Evolutionary conservation across 192 early-diverging fungal genomes (phyloP).

Genomic region (Backusella liffmaniae): DNA sequence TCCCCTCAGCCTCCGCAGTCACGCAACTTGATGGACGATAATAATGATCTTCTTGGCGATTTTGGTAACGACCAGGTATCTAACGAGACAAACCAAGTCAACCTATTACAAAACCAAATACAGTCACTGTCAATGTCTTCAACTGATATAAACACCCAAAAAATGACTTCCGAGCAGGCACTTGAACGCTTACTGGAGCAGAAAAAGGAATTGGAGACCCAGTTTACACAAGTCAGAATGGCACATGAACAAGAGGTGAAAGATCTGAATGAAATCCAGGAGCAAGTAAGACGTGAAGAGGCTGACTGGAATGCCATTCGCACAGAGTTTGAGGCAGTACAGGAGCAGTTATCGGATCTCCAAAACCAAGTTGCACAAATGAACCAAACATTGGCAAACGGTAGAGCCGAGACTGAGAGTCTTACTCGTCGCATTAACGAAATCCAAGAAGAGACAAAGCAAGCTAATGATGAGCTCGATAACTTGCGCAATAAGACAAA

Average conservation of each 20-base stretch:
- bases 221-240: slow-evolving; percentile 54
- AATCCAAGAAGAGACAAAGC: slow-evolving; percentile 55
- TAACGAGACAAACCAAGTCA: slow-evolving; percentile 60
- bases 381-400: slow-evolving; percentile 39
- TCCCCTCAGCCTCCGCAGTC: background rate
- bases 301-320: slow-evolving; percentile 41
- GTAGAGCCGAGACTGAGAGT: slow-evolving; percentile 47
- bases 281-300: slow-evolving; percentile 42
- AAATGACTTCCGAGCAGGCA: slow-evolving; percentile 54
- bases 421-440: slow-evolving; percentile 44
- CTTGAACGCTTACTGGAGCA: slow-evolving; percentile 55
- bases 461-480: slow-evolving; percentile 52
- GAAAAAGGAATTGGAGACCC: slow-evolving; percentile 61
- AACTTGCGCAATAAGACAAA: slow-evolving; percentile 55
- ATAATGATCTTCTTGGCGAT: slow-evolving; percentile 36
- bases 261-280: slow-evolving; percentile 55
- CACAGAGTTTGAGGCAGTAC: slow-evolving; percentile 51
- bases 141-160: slow-evolving; percentile 55
- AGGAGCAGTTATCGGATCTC: slow-evolving; percentile 42
- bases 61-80: slow-evolving; percentile 51
- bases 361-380: slow-evolving; percentile 51
- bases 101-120: slow-evolving; percentile 59
- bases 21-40: background rate
- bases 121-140: slow-evolving; percentile 48
- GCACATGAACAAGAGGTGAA: slow-evolving; percentile 60